These are phyloP conservation scores for Penicillium sp. DNA, from an alignment of 2,329 filamentous ascomycete species.

Conservation along the genomic window DNA sequence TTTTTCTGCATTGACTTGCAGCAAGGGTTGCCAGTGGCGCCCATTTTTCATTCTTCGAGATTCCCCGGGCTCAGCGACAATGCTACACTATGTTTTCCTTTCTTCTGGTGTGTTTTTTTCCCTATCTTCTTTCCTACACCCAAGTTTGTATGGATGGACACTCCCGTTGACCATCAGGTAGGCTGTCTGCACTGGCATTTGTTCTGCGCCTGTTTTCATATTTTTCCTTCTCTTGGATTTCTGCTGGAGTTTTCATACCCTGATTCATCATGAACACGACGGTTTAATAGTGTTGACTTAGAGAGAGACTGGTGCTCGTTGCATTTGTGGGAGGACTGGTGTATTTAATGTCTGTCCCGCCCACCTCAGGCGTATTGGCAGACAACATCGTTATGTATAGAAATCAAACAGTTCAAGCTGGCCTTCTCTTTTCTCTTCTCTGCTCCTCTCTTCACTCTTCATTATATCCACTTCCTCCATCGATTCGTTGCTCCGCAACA, in stretches of 20 bases:
- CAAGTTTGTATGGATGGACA: constrained; percentile 24
- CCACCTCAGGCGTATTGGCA: too few species aligned
- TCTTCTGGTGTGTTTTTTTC: constrained; percentile 3
- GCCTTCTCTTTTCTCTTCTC: background rate
- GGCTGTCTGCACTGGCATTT: constrained; percentile 10
- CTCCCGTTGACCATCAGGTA: constrained; percentile 5
- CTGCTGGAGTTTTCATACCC: constrained; percentile 26
- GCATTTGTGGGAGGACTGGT: constrained; percentile 1
- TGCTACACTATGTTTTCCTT: constrained; percentile 4
- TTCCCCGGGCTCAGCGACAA: constrained; percentile 27
- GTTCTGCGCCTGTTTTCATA: constrained; percentile 11
- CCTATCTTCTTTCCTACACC: background rate
- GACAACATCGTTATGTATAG: too few species aligned
- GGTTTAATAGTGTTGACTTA: constrained; percentile 3
- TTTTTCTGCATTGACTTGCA: constrained; percentile 13
- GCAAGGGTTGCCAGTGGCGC: constrained; percentile 16
- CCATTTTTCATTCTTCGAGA: constrained; percentile 25
- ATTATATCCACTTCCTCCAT: background rate
- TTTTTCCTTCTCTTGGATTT: constrained; percentile 10
- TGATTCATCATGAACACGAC: constrained; percentile 19
- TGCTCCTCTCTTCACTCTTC: background rate
- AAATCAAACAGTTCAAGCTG: background rate
- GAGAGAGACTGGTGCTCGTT: constrained; percentile 6
- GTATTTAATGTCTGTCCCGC: constrained; percentile 4
- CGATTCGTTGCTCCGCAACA: constrained; percentile 7